Evolutionary conservation across 176 grass and related monocot genomes (phyloP).

Genomic region (Rhynchospora pubera): DNA sequence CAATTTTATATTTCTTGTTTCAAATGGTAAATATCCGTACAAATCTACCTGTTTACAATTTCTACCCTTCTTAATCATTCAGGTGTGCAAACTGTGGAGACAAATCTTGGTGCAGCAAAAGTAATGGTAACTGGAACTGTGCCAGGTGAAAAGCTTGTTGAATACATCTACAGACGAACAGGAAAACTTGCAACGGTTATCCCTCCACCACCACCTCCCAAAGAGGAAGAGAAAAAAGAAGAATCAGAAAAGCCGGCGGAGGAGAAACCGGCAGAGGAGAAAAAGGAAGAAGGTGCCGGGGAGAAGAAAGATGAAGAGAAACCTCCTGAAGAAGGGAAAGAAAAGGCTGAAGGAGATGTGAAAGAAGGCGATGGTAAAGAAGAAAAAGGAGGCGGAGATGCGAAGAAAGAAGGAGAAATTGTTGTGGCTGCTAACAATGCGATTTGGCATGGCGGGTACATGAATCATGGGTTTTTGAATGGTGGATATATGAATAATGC

Average conservation of each 20-base stretch:
- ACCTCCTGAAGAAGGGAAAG: conserved; percentile 23
- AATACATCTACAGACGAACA: conserved; percentile 59
- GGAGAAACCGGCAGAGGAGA: conserved; percentile 18
- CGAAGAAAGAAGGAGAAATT: conserved; percentile 35
- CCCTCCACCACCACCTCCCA: conserved; percentile 30
- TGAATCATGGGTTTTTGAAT: conserved; percentile 40
- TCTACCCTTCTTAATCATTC: neutral
- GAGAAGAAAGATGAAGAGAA: conserved; percentile 8
- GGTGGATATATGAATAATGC: conserved; percentile 49
- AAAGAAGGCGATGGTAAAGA: conserved; percentile 14
- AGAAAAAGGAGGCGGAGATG: conserved; percentile 18
- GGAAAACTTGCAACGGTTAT: conserved; percentile 58
- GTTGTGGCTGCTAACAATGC: conserved; percentile 26
- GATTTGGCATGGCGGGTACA: conserved; percentile 29
- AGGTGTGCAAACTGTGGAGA: conserved; percentile 53
- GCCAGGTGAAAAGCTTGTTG: conserved; percentile 29
- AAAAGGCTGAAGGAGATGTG: conserved; percentile 10
- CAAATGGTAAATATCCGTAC: neutral
- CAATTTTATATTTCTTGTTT: neutral
- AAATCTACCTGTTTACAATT: neutral
- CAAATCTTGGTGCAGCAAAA: conserved; percentile 36
- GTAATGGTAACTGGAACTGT: conserved; percentile 54
- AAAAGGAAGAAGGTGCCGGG: conserved; percentile 24
- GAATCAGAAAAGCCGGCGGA: conserved; percentile 21
- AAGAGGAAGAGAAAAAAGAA: conserved; percentile 37